These are phyloP conservation scores for Macrotyloma uniflorum DNA, from an alignment of 306 rosid species.

Conservation along the genomic window DNA sequence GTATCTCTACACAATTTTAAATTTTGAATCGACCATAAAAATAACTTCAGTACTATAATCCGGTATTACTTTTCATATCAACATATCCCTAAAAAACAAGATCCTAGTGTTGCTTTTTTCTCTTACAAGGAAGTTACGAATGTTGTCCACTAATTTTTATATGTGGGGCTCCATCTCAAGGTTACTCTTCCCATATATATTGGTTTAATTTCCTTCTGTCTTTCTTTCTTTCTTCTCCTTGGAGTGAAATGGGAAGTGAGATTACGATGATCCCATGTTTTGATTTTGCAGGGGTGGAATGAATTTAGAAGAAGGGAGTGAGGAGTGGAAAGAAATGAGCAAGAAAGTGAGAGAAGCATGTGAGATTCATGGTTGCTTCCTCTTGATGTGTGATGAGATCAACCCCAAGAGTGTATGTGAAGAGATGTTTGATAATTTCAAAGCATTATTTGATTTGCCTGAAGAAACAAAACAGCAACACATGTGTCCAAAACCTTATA, in stretches of 20 bases:
- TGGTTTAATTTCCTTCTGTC: background rate
- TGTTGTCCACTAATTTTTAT: background rate
- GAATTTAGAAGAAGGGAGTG: constrained; percentile 34
- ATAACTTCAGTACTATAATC: too few relatives aligned
- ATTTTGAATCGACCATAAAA: too few relatives aligned
- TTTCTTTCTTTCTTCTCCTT: background rate
- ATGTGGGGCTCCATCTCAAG: background rate
- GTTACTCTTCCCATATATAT: constrained; percentile 10
- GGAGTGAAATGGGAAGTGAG: constrained; percentile 26
- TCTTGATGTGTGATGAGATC: constrained; percentile 20
- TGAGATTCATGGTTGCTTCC: constrained; percentile 47
- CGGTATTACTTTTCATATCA: too few relatives aligned
- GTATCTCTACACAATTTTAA: too few relatives aligned
- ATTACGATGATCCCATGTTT: constrained; percentile 30
- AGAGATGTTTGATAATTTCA: constrained; percentile 37
- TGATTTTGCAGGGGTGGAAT: background rate
- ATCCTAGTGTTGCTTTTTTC: background rate
- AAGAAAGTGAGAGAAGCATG: constrained; percentile 54
- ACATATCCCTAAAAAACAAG: background rate
- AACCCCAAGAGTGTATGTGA: constrained; percentile 19
- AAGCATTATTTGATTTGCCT: constrained; percentile 55
- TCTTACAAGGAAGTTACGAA: background rate
- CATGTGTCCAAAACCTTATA: constrained; percentile 37
- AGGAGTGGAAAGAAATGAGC: constrained; percentile 43
- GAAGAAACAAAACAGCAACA: constrained; percentile 52